phyloP scores from a whole-genome alignment of 2,329 filamentous ascomycete species.

The Sordariomycetes sp. region DNA sequence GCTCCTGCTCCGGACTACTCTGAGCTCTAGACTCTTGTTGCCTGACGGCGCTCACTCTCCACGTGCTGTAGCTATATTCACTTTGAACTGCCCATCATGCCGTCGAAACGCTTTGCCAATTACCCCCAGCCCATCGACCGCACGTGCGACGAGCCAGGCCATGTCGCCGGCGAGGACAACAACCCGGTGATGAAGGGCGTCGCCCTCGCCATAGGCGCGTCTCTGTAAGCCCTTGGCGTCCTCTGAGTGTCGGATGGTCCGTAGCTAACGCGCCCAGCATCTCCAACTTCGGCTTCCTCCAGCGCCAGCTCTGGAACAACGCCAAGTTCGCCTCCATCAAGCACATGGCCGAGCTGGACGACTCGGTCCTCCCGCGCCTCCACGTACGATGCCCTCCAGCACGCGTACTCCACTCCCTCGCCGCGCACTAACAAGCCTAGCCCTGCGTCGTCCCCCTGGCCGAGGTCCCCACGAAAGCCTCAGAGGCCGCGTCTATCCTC shows the following conservation, averaged over 20 bases:
- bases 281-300: conserved; percentile 47
- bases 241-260: background rate
- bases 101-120: conserved; percentile 25
- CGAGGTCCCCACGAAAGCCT: conserved; percentile 19
- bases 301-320: conserved; percentile 59
- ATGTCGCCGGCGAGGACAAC: conserved; percentile 34
- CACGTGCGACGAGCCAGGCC: conserved; percentile 12
- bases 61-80: background rate
- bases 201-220: conserved; percentile 49
- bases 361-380: conserved; percentile 31
- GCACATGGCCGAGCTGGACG: conserved; percentile 31
- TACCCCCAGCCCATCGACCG: conserved; percentile 26
- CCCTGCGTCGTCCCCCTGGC: conserved; percentile 47
- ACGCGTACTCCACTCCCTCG: background rate
- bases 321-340: conserved; percentile 42
- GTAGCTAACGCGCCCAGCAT: conserved; percentile 31
- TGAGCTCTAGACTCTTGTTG: too few relatives aligned
- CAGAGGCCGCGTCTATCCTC: conserved; percentile 18
- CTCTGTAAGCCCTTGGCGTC: conserved; percentile 31
- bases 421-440: conserved; percentile 19
- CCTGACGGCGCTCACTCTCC: background rate
- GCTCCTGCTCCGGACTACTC: background rate
- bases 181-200: conserved; percentile 64
- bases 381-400: conserved; percentile 26
- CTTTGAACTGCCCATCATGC: background rate